A percentile compares a stretch with the other conserved stretches of the same genome.
phyloP scores from a whole-genome alignment of 1,284 basidiomycete genomes.

The Irpex rosettiformis region DNA sequence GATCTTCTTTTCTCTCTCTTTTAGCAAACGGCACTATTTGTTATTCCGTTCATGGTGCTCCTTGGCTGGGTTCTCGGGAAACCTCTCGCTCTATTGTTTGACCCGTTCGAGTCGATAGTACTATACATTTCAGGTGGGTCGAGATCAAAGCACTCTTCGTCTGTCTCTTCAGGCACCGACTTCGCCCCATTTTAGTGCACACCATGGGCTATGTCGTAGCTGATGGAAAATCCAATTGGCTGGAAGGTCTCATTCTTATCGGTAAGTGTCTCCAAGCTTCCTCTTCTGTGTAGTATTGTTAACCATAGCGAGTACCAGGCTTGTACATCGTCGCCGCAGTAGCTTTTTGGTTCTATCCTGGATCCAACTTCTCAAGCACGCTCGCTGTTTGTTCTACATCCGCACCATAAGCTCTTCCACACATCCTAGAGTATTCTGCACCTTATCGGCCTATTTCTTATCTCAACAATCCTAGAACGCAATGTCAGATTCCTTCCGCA shows the following conservation, averaged over 20 bases:
- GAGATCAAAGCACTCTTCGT: neutral
- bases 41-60: conserved; percentile 73
- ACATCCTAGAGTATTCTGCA: neutral
- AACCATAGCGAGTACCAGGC: conserved; percentile 28
- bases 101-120: conserved; percentile 74
- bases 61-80: conserved; percentile 69
- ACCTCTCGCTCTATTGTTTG: conserved; percentile 72
- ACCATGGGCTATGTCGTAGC: conserved; percentile 80
- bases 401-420: neutral
- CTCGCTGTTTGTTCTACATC: conserved; percentile 29
- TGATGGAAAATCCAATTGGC: conserved; percentile 85
- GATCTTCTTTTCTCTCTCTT: conserved; percentile 3
- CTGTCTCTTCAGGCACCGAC: conserved; percentile 24
- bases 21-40: conserved; percentile 87
- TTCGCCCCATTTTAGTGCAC: too few relatives aligned
- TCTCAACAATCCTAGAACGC: neutral
- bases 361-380: conserved; percentile 37
- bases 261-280: conserved; percentile 21
- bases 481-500: neutral
- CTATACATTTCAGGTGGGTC: conserved; percentile 33
- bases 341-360: conserved; percentile 68
- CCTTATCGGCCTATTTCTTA: too few relatives aligned
- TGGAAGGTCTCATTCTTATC: conserved; percentile 59
- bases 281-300: neutral
- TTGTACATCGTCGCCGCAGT: conserved; percentile 64